A percentile compares a stretch with the other conserved stretches of the same genome.
Evolutionary conservation across 2,329 filamentous ascomycete genomes (phyloP).

Genomic region (Aureobasidium sp.): DNA sequence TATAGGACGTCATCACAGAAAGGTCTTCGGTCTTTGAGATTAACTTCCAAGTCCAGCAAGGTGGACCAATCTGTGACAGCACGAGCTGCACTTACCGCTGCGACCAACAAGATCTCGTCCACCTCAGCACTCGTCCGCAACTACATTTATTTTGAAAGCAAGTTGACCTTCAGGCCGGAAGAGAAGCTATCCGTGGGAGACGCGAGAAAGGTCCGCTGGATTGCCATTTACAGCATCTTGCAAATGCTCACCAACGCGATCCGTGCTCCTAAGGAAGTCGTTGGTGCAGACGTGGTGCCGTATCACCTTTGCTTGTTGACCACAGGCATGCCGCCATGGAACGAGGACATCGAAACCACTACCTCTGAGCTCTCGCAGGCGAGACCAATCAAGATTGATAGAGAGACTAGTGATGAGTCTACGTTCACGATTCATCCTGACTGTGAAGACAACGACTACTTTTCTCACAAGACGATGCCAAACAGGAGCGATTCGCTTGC

Average conservation of each 20-base stretch:
- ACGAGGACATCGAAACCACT: background rate
- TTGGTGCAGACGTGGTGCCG: constrained; percentile 44
- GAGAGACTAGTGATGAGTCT: background rate
- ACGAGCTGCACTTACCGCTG: constrained; percentile 44
- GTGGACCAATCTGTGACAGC: constrained; percentile 42
- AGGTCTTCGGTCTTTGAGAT: constrained; percentile 26
- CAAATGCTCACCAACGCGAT: constrained; percentile 63
- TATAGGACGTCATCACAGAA: constrained; percentile 25
- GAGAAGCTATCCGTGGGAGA: constrained; percentile 55
- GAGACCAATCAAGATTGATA: background rate
- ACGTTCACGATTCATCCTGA: constrained; percentile 33
- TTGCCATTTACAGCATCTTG: constrained; percentile 63
- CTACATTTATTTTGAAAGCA: constrained; percentile 63
- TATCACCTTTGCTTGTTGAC: constrained; percentile 51
- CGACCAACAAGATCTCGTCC: constrained; percentile 39
- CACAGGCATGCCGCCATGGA: constrained; percentile 32
- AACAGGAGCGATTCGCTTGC: background rate
- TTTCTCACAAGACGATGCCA: constrained; percentile 16
- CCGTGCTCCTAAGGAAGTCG: constrained; percentile 51
- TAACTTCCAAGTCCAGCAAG: constrained; percentile 30
- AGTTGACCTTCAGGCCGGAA: constrained; percentile 46
- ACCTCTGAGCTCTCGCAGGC: background rate
- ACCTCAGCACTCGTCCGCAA: constrained; percentile 51
- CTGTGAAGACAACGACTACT: constrained; percentile 34
- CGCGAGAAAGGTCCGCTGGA: constrained; percentile 69